These are phyloP conservation scores for Periconia digitata DNA, from an alignment of 2,329 filamentous ascomycete genomes.

Conservation along the genomic window DNA sequence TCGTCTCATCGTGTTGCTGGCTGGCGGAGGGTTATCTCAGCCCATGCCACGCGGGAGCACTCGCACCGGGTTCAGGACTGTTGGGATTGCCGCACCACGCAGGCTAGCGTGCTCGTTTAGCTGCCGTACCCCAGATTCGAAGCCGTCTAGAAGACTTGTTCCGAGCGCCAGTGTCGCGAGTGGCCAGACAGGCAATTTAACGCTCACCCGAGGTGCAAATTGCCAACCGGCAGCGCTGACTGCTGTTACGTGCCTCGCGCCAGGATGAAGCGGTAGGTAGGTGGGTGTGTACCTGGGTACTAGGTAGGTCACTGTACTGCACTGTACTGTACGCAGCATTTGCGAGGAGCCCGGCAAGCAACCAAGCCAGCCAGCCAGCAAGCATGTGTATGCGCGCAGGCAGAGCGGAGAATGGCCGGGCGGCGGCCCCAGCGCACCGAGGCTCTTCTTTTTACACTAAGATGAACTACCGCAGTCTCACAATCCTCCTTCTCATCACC, in stretches of 20 bases:
- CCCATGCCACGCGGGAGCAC: neutral
- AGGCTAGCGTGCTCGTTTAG: slow-evolving; percentile 23
- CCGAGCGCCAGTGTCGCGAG: slow-evolving; percentile 14
- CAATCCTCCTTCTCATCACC: too few relatives aligned
- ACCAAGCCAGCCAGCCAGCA: too few relatives aligned
- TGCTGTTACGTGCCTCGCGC: too few relatives aligned
- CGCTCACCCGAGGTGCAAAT: slow-evolving; percentile 19
- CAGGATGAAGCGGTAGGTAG: too few relatives aligned
- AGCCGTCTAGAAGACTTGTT: slow-evolving; percentile 21
- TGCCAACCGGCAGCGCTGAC: slow-evolving; percentile 8
- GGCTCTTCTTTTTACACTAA: too few relatives aligned
- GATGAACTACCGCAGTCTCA: slow-evolving; percentile 1
- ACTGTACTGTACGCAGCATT: neutral
- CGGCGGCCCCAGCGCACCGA: neutral
- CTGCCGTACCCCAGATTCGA: slow-evolving; percentile 37
- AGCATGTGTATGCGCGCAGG: too few relatives aligned
- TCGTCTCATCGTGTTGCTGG: neutral
- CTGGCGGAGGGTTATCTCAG: too few relatives aligned
- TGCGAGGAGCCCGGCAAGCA: too few relatives aligned
- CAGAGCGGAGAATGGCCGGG: too few relatives aligned
- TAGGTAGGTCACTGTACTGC: too few relatives aligned
- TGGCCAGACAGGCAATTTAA: slow-evolving; percentile 23
- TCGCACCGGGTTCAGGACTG: neutral
- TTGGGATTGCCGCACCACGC: neutral
- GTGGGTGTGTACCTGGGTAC: too few relatives aligned